Evolutionary conservation across 345 rosid species (phyloP).

Genomic region (Dipteronia dyeriana): DNA sequence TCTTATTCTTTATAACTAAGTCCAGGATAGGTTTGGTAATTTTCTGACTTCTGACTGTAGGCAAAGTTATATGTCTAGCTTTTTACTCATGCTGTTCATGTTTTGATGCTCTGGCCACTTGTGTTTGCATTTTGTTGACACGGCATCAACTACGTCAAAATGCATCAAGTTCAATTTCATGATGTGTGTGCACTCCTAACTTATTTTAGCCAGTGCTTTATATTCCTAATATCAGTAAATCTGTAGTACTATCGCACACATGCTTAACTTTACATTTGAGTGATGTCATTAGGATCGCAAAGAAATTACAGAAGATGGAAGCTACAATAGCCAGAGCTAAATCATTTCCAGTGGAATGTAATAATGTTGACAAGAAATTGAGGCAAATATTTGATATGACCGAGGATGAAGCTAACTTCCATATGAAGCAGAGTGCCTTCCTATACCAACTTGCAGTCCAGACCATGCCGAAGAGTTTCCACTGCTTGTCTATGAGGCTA

Average conservation of each 20-base stretch:
- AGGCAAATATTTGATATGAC: slow-evolving; percentile 90
- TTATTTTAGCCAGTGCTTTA: background rate
- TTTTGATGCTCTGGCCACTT: background rate
- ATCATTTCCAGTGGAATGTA: slow-evolving; percentile 69
- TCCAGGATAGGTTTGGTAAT: background rate
- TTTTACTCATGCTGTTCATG: background rate
- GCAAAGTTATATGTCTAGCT: background rate
- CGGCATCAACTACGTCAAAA: slow-evolving; percentile 1
- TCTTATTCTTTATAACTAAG: background rate
- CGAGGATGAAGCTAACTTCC: slow-evolving; percentile 89
- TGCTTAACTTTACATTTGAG: slow-evolving; percentile 19
- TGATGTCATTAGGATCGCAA: slow-evolving; percentile 56
- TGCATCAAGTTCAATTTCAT: background rate
- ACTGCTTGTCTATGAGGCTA: slow-evolving; percentile 86
- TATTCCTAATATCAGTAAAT: background rate
- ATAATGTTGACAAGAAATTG: slow-evolving; percentile 88
- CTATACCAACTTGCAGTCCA: slow-evolving; percentile 87
- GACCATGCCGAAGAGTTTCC: slow-evolving; percentile 93
- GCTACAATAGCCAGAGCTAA: slow-evolving; percentile 72
- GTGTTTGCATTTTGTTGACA: slow-evolving; percentile 12
- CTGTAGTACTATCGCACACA: background rate
- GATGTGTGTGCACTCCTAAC: background rate
- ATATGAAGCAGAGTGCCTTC: slow-evolving; percentile 79
- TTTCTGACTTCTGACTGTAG: background rate
- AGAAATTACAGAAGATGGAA: slow-evolving; percentile 66